These are phyloP conservation scores for Pulveroboletus sp. DNA, from an alignment of 768 basidiomycete species.

Conservation along the genomic window DNA sequence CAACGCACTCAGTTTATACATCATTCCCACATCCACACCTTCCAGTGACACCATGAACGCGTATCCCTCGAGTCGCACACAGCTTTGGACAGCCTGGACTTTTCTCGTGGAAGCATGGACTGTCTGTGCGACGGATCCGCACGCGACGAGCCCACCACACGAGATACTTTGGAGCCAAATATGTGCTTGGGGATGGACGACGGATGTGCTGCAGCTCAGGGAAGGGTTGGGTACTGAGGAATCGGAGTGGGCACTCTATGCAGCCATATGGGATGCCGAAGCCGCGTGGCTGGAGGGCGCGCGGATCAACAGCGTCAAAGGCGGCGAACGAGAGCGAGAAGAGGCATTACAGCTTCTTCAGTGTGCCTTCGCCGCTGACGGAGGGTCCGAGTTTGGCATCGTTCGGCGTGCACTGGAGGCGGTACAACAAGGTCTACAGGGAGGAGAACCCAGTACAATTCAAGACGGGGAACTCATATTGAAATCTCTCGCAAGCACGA, in stretches of 20 bases:
- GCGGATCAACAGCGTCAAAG: constrained; percentile 62
- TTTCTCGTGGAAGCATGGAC: constrained; percentile 68
- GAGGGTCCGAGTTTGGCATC: constrained; percentile 34
- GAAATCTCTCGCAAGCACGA: constrained; percentile 33
- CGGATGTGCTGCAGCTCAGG: constrained; percentile 46
- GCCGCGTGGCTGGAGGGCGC: constrained; percentile 76
- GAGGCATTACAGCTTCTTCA: constrained; percentile 34
- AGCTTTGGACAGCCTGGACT: constrained; percentile 50
- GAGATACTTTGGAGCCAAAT: constrained; percentile 90
- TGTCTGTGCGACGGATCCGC: constrained; percentile 85
- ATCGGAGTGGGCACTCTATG: constrained; percentile 29
- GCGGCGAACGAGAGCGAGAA: constrained; percentile 61
- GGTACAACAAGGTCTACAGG: constrained; percentile 29
- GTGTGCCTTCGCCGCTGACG: constrained; percentile 36
- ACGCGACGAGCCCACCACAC: constrained; percentile 80
- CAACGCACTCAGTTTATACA: constrained; percentile 44
- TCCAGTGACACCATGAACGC: constrained; percentile 14
- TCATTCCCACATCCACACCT: constrained; percentile 31
- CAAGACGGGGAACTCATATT: constrained; percentile 12
- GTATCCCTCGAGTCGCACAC: not conserved
- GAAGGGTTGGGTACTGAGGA: constrained; percentile 31
- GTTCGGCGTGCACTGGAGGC: constrained; percentile 35
- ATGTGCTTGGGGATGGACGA: constrained; percentile 70
- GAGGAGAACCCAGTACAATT: not conserved
- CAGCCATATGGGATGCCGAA: constrained; percentile 37